Percentiles rank a stretch among this genome's conserved stretches.
phyloP scores from a whole-genome alignment of 1,284 basidiomycete genomes.

The Ceratobasidium theobromae region DNA sequence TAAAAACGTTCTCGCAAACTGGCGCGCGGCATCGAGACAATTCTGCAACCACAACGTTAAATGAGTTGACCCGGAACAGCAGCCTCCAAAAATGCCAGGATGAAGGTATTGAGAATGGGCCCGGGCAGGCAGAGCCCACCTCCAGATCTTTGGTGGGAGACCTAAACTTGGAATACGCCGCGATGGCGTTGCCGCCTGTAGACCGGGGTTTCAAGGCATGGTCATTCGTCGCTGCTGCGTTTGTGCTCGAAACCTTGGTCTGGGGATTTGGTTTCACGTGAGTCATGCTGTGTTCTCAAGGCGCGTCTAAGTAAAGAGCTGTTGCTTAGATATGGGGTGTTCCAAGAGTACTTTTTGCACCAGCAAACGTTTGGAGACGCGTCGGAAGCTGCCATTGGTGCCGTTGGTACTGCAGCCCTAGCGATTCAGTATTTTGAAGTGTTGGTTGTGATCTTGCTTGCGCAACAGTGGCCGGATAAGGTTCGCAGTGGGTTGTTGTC shows the following conservation, averaged over 20 bases:
- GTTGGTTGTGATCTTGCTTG: constrained; percentile 21
- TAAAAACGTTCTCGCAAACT: no score
- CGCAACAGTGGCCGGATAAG: constrained; percentile 17
- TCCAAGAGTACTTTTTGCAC: constrained; percentile 40
- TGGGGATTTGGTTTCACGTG: constrained; percentile 35
- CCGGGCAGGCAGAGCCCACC: no score
- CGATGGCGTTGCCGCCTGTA: constrained; percentile 22
- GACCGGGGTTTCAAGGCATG: constrained; percentile 32
- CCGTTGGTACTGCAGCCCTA: constrained; percentile 33
- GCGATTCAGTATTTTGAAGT: constrained; percentile 31
- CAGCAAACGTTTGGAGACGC: constrained; percentile 32
- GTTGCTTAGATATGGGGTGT: constrained; percentile 32
- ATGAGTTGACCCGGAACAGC: no score
- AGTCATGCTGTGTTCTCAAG: background rate
- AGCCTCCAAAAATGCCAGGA: no score
- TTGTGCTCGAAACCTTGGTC: constrained; percentile 32
- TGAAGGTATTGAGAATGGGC: no score
- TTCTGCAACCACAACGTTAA: no score
- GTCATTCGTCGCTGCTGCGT: constrained; percentile 33
- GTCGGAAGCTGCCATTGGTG: constrained; percentile 30
- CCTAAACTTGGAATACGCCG: no score
- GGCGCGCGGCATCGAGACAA: no score
- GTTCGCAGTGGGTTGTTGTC: background rate
- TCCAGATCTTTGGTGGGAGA: no score
- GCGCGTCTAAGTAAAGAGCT: no score